Evolutionary conservation across 768 basidiomycete species (phyloP).

Genomic region (Panus rudis): DNA sequence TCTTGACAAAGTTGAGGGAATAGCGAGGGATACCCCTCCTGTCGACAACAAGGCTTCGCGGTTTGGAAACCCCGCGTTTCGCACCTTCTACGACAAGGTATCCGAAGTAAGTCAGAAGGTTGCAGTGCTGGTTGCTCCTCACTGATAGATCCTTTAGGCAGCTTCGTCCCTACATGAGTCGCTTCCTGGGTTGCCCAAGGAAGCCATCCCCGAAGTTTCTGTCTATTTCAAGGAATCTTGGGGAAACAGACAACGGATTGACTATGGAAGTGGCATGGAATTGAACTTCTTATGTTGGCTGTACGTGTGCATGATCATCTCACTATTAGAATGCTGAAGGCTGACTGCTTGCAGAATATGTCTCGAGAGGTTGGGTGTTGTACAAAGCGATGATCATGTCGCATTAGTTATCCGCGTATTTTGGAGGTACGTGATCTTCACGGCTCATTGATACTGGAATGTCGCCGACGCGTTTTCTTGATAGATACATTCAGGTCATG

Average conservation of each 20-base stretch:
- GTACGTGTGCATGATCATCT: conserved; percentile 39
- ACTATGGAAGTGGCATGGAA: conserved; percentile 99
- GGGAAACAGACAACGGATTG: conserved; percentile 89
- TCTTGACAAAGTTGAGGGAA: conserved; percentile 57
- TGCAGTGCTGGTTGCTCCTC: background rate
- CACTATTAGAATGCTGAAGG: background rate
- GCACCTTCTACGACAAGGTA: conserved; percentile 83
- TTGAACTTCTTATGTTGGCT: conserved; percentile 96
- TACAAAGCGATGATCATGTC: conserved; percentile 57
- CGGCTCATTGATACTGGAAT: background rate
- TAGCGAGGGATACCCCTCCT: conserved; percentile 70
- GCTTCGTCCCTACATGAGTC: conserved; percentile 50
- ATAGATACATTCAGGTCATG: conserved; percentile 71
- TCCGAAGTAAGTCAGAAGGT: conserved; percentile 48
- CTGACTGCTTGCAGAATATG: conserved; percentile 59
- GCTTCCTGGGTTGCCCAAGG: conserved; percentile 50
- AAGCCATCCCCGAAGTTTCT: conserved; percentile 61
- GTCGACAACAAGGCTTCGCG: conserved; percentile 86
- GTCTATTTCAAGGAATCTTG: conserved; percentile 82
- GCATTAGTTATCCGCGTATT: conserved; percentile 80
- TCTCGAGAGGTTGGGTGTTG: conserved; percentile 61
- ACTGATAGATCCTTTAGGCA: too few relatives aligned
- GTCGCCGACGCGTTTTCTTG: background rate
- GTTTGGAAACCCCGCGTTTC: conserved; percentile 97
- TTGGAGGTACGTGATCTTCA: conserved; percentile 55